Evolutionary conservation across 1,284 basidiomycete species (phyloP).

Genomic region (Ustilago sp.): DNA sequence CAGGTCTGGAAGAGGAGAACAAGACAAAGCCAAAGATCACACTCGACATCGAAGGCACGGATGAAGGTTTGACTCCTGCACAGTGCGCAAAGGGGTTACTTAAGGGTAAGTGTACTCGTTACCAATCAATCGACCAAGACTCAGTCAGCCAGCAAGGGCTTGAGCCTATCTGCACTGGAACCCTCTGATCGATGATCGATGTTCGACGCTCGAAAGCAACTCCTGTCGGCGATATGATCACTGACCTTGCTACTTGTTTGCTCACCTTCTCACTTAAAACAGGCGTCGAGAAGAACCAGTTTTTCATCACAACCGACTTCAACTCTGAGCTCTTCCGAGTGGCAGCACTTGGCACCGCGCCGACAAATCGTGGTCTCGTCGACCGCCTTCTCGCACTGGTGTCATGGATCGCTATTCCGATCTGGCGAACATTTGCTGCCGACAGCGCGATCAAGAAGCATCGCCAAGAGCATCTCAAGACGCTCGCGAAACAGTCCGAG

Average conservation of each 20-base stretch:
- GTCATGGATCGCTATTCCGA: slow-evolving; percentile 51
- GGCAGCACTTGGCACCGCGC: slow-evolving; percentile 55
- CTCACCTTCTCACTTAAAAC: background rate
- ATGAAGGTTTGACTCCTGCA: slow-evolving; percentile 78
- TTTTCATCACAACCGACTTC: slow-evolving; percentile 65
- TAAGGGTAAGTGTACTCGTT: slow-evolving; percentile 72
- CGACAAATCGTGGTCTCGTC: slow-evolving; percentile 51
- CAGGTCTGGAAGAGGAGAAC: slow-evolving; percentile 84
- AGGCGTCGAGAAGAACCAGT: slow-evolving; percentile 55
- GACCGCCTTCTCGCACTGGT: slow-evolving; percentile 52
- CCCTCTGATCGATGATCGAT: background rate
- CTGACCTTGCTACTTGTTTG: background rate
- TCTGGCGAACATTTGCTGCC: slow-evolving; percentile 60
- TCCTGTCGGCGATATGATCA: background rate
- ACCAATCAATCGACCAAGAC: background rate
- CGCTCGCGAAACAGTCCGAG: slow-evolving; percentile 7
- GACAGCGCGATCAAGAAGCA: slow-evolving; percentile 49
- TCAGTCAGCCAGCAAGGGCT: background rate
- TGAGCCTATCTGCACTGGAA: background rate
- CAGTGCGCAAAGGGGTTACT: slow-evolving; percentile 77
- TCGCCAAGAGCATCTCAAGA: slow-evolving; percentile 30
- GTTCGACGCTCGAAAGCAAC: slow-evolving; percentile 10
- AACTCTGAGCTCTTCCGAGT: slow-evolving; percentile 60
- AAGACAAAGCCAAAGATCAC: slow-evolving; percentile 84
- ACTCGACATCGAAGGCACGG: slow-evolving; percentile 83